Evolutionary conservation across 208 protist species (phyloP), one percentile per base, ranked within the genome.

Genomic region (Willaertia magna): DNA sequence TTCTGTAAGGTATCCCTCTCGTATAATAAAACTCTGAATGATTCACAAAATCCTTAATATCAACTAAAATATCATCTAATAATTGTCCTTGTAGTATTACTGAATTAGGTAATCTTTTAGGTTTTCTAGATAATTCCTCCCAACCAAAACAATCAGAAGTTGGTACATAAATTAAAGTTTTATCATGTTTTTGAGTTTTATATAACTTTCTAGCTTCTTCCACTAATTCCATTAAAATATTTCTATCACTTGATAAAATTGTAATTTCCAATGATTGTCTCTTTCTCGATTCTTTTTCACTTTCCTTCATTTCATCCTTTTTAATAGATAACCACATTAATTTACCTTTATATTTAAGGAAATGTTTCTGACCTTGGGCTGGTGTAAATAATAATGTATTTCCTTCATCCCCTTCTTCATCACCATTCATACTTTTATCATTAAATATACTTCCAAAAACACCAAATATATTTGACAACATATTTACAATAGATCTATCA

Each of bases 1-100:
- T 91, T 55, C 96, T 92, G 90, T 98, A 98, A 18, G 96, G 95
- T 47, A 98, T 95, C 30, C 96, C 97, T 20, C 95, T 91, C 34
- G 94, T 87, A 18, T 91, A 87, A 91, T 98, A 98, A 89, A 96
- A 98, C 12, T 91, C 78, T 26, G 88, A 88, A 30, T 91, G 93
- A 34, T 84, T 85, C 12, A 97, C 87, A 85, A 98, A 98, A 16
- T 92, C 88, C 6, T 87, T 74, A 16, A 96, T 91, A 87, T 98
- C 95, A 6, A 84, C 51, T 20, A 94, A 44, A 0, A 96, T 88
- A 44, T 91, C 88, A 43, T 95, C 88, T 0, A 90, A 88, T 39
- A 93, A 87, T 76, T 92, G 89, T 0, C 87, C 86, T 26, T 92
- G 89, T 9, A 98, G 91, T 20, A 98, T 92, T 46, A 98, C 95